A percentile compares a stretch with the other conserved stretches of the same genome.
These are phyloP conservation scores for Pseudogymnoascus destructans DNA, from an alignment of 2,329 filamentous ascomycete species.

Conservation along the genomic window DNA sequence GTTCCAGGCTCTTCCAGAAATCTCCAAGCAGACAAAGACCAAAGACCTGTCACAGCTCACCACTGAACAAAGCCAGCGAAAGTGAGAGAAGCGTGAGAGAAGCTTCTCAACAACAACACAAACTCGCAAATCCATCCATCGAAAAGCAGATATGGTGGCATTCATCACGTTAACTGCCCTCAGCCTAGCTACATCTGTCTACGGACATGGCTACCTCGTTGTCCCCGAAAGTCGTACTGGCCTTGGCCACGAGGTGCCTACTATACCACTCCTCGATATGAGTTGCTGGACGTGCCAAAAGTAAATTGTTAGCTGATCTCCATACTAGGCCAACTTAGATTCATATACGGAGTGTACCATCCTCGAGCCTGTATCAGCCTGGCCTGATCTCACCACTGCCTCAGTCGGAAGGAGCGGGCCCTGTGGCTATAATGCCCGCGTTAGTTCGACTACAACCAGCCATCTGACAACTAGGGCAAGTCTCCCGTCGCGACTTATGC, in stretches of 20 bases:
- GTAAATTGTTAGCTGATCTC: neutral
- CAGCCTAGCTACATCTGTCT: slow-evolving; percentile 13
- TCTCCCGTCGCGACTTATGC: slow-evolving; percentile 32
- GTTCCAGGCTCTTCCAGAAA: no score
- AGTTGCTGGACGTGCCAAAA: neutral
- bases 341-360: slow-evolving; percentile 42
- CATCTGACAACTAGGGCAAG: slow-evolving; percentile 32
- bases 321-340: slow-evolving; percentile 32
- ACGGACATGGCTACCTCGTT: slow-evolving; percentile 35
- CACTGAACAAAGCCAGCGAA: no score
- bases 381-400: slow-evolving; percentile 35
- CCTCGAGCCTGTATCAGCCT: slow-evolving; percentile 37
- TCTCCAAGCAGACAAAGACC: no score
- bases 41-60: no score
- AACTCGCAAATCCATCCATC: neutral
- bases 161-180: neutral
- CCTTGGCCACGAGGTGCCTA: slow-evolving; percentile 31
- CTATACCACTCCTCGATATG: slow-evolving; percentile 10
- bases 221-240: slow-evolving; percentile 33
- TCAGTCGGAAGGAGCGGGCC: slow-evolving; percentile 36
- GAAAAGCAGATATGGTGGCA: neutral
- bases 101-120: no score
- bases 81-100: no score
- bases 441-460: slow-evolving; percentile 38
- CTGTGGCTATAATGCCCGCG: slow-evolving; percentile 41